Percentiles rank a stretch among this genome's conserved stretches.
Evolutionary conservation across 805 yeast genomes (phyloP).

Genomic region (Huiozyma naganishii): DNA sequence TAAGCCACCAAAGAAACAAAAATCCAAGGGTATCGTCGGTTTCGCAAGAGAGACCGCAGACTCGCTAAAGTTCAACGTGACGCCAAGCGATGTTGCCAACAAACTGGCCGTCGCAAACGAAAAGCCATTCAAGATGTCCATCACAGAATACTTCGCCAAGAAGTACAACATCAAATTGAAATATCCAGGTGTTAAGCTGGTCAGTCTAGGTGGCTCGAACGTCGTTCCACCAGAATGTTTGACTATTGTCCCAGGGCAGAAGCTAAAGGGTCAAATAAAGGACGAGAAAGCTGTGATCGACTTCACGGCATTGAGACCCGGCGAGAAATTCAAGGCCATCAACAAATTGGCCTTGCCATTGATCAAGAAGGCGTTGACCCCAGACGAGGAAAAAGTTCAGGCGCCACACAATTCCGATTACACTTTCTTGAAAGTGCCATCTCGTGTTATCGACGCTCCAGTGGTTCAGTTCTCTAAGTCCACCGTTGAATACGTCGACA

Average conservation of each 20-base stretch:
- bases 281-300: conserved; percentile 11
- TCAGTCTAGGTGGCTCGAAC: conserved; percentile 13
- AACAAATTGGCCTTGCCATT: conserved; percentile 13
- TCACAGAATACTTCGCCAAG: conserved; percentile 9
- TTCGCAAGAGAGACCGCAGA: conserved; percentile 15
- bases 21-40: conserved; percentile 12
- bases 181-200: conserved; percentile 13
- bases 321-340: conserved; percentile 12
- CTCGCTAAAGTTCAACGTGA: conserved; percentile 10
- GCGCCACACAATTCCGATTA: conserved; percentile 6
- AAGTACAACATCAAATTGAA: conserved; percentile 13
- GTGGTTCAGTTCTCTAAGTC: conserved; percentile 10
- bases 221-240: conserved; percentile 16
- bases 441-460: conserved; percentile 19
- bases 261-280: conserved; percentile 11
- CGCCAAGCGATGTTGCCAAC: conserved; percentile 8
- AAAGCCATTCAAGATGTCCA: conserved; percentile 6
- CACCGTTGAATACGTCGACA: conserved; percentile 7
- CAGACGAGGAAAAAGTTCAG: conserved; percentile 2
- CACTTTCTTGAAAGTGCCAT: conserved; percentile 14
- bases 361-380: conserved; percentile 8
- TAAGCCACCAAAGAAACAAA: conserved; percentile 11
- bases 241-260: conserved; percentile 17
- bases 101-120: conserved; percentile 5
- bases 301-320: conserved; percentile 16